phyloP scores from a whole-genome alignment of 495 filamentous ascomycete species.

The Zalerion maritima region DNA sequence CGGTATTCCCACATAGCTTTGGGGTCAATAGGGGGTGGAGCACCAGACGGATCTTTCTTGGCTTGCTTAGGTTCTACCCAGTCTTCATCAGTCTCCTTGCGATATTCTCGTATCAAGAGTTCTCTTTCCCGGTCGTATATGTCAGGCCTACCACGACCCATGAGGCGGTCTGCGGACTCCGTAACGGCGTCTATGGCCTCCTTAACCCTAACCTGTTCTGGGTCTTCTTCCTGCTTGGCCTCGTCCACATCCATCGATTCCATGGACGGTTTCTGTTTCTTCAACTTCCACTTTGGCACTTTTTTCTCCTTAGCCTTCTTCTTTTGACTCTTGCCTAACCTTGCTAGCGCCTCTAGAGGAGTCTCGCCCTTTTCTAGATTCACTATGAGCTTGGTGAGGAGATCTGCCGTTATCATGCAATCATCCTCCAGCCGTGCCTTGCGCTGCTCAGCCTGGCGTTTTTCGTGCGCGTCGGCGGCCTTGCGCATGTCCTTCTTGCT shows the following conservation, averaged over 20 bases:
- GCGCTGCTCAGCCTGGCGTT: constrained; percentile 60
- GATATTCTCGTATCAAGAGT: constrained; percentile 64
- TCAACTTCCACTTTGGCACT: constrained; percentile 44
- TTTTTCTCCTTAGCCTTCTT: constrained; percentile 39
- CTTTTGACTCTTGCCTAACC: constrained; percentile 55
- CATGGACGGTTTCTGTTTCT: constrained; percentile 31
- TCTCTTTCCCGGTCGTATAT: constrained; percentile 89
- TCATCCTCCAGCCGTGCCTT: constrained; percentile 59
- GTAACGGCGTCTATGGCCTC: constrained; percentile 70
- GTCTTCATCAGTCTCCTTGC: constrained; percentile 73
- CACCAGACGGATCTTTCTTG: constrained; percentile 4
- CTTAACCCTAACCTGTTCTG: constrained; percentile 52
- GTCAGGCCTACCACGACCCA: constrained; percentile 65
- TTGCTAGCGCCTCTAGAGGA: constrained; percentile 70
- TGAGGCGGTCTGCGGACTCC: constrained; percentile 71
- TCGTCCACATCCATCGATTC: constrained; percentile 57
- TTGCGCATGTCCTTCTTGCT: constrained; percentile 85
- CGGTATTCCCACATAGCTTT: constrained; percentile 86
- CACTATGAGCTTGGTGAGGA: constrained; percentile 55
- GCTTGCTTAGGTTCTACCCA: constrained; percentile 54
- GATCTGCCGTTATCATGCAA: constrained; percentile 55
- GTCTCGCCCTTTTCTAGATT: constrained; percentile 74
- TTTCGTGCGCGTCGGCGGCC: constrained; percentile 77
- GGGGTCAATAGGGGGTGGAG: constrained; percentile 5
- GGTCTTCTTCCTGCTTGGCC: constrained; percentile 43